A percentile compares a stretch with the other conserved stretches of the same genome.
Evolutionary conservation across 2,329 filamentous ascomycete genomes (phyloP).

Genomic region (Epichloe amarillans): DNA sequence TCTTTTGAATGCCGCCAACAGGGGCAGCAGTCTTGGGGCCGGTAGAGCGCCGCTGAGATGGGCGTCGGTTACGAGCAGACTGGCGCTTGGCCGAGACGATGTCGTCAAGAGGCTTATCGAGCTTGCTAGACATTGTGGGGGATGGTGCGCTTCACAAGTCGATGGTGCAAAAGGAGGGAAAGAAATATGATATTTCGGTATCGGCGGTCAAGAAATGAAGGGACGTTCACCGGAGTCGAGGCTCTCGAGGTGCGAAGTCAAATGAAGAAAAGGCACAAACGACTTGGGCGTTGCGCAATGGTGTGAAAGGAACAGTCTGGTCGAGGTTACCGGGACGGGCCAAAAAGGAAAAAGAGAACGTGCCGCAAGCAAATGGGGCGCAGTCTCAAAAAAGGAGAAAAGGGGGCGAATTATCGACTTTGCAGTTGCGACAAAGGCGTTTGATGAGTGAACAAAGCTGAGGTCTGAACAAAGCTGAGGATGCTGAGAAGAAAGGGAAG

Average conservation of each 20-base stretch:
- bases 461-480: conserved; percentile 2
- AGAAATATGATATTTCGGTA: neutral
- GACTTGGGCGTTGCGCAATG: neutral
- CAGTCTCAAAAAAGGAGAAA: neutral
- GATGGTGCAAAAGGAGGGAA: neutral
- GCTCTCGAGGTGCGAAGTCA: neutral
- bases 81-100: conserved; percentile 70
- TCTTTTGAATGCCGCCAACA: conserved; percentile 78
- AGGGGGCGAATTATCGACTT: neutral
- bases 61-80: conserved; percentile 38
- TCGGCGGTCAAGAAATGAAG: neutral
- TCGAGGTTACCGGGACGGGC: neutral
- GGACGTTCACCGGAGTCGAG: neutral
- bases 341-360: neutral
- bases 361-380: neutral
- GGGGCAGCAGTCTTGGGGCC: conserved; percentile 50
- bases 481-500: neutral
- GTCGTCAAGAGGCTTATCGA: conserved; percentile 94
- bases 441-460: conserved; percentile 1
- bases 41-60: conserved; percentile 34
- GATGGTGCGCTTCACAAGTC: conserved; percentile 4
- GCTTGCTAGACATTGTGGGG: conserved; percentile 75
- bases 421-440: neutral
- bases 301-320: conserved; percentile 2
- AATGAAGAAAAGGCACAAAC: neutral